phyloP scores from a whole-genome alignment of 805 yeast species.

The Cyberlindnera nakhonratchasimensis region DNA sequence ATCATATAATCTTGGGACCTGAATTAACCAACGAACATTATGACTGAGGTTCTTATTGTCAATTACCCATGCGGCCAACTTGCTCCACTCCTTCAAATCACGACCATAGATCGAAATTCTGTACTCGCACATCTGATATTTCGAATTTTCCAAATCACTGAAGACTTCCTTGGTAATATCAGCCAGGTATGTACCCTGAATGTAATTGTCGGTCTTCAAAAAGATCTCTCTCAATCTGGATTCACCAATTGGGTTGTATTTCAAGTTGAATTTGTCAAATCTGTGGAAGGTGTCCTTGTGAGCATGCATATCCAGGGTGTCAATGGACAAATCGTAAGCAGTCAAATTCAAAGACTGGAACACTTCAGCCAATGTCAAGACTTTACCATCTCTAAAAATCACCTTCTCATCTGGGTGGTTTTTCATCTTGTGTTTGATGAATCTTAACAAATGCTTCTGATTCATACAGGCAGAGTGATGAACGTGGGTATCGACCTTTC shows the following conservation, averaged over 20 bases:
- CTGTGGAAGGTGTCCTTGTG: constrained; percentile 97
- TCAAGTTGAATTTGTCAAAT: constrained; percentile 94
- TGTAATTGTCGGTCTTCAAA: constrained; percentile 90
- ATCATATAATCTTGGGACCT: constrained; percentile 91
- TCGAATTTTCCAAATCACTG: constrained; percentile 89
- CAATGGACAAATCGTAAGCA: constrained; percentile 93
- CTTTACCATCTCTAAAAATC: constrained; percentile 87
- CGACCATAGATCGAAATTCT: constrained; percentile 95
- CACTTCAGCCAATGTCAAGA: constrained; percentile 82
- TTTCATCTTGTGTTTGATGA: constrained; percentile 91
- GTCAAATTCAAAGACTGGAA: constrained; percentile 86
- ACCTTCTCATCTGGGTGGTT: constrained; percentile 85
- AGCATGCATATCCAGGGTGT: constrained; percentile 98
- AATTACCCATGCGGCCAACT: constrained; percentile 89
- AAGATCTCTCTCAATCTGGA: constrained; percentile 95
- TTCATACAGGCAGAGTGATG: constrained; percentile 99
- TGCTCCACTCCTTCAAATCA: constrained; percentile 89
- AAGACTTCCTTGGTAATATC: constrained; percentile 91
- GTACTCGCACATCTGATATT: constrained; percentile 96
- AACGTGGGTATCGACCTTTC: constrained; percentile 97
- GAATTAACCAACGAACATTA: constrained; percentile 96
- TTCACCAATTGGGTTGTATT: constrained; percentile 97
- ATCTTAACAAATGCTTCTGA: constrained; percentile 91
- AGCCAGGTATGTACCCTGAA: constrained; percentile 84
- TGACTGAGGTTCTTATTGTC: constrained; percentile 89